phyloP scores from a whole-genome alignment of 1,284 basidiomycete genomes.

The Marasmius oreades region DNA sequence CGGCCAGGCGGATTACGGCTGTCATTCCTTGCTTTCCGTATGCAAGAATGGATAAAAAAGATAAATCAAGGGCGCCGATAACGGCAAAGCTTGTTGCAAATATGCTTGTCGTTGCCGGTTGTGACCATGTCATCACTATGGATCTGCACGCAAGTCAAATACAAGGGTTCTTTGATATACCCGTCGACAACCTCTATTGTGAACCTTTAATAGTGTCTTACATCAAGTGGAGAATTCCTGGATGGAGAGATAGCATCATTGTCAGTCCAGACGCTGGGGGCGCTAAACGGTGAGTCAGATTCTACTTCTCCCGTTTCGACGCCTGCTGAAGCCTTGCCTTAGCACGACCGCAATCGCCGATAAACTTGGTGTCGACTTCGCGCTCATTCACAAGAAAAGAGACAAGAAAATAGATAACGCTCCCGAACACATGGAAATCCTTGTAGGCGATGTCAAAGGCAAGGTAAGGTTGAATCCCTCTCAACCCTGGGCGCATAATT shows the following conservation, averaged over 20 bases:
- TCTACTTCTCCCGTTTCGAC: slow-evolving; percentile 3
- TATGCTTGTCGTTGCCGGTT: slow-evolving; percentile 94
- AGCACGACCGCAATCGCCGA: slow-evolving; percentile 95
- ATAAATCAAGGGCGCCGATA: slow-evolving; percentile 94
- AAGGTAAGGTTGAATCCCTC: slow-evolving; percentile 51
- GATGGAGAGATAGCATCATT: slow-evolving; percentile 89
- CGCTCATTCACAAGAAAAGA: slow-evolving; percentile 92
- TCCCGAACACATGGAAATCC: slow-evolving; percentile 85
- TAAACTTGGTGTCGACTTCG: slow-evolving; percentile 94
- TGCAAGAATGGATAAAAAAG: slow-evolving; percentile 97
- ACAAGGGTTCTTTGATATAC: slow-evolving; percentile 99
- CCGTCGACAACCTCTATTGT: slow-evolving; percentile 94
- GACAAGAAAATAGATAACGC: slow-evolving; percentile 54
- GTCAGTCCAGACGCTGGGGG: slow-evolving; percentile 98
- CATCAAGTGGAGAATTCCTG: slow-evolving; percentile 85
- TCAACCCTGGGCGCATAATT: background rate
- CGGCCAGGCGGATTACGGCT: slow-evolving; percentile 94
- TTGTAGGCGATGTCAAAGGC: slow-evolving; percentile 95
- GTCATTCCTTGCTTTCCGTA: slow-evolving; percentile 99
- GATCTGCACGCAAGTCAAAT: slow-evolving; percentile 98
- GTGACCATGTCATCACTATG: slow-evolving; percentile 99
- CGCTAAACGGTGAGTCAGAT: slow-evolving; percentile 80
- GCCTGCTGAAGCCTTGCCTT: slow-evolving; percentile 13
- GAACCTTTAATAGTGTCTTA: slow-evolving; percentile 87
- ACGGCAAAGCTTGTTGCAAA: slow-evolving; percentile 98